A percentile compares a stretch with the other conserved stretches of the same genome.
Conservation (phyloP, 352 stramenopile species). For the Phytophthora europaea region DNA sequence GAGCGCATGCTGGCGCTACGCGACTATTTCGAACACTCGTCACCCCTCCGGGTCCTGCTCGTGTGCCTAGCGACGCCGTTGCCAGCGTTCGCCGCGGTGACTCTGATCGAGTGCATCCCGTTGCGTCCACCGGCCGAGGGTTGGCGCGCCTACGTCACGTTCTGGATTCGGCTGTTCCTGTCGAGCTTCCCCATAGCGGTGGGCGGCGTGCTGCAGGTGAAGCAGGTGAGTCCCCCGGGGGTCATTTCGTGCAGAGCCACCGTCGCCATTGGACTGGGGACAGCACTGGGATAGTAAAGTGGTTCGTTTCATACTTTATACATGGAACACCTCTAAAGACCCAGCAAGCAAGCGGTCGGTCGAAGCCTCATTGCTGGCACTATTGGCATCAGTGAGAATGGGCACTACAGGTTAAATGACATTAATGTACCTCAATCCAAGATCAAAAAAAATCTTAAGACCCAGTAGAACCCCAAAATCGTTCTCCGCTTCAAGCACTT, state of each 20-base stretch:
- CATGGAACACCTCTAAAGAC: too few relatives aligned
- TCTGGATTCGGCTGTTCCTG: slow-evolving; percentile 33
- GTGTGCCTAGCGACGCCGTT: slow-evolving; percentile 11
- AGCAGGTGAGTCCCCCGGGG: background rate
- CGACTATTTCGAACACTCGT: slow-evolving; percentile 14
- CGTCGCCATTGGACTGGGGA: background rate
- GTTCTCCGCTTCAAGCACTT: too few relatives aligned
- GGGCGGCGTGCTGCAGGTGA: slow-evolving; percentile 4
- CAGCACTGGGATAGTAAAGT: background rate
- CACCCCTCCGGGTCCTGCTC: slow-evolving; percentile 1
- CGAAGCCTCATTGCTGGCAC: too few relatives aligned
- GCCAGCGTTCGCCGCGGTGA: slow-evolving; percentile 13
- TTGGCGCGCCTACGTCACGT: slow-evolving; percentile 30
- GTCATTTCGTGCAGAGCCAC: slow-evolving; percentile 4
- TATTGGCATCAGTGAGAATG: too few relatives aligned
- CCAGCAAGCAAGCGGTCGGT: too few relatives aligned
- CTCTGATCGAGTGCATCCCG: slow-evolving; percentile 35
- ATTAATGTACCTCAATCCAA: too few relatives aligned
- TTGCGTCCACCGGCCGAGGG: slow-evolving; percentile 16
- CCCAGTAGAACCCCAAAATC: too few relatives aligned
- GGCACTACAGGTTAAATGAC: too few relatives aligned
- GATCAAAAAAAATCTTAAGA: too few relatives aligned
- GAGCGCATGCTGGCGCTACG: slow-evolving; percentile 10
- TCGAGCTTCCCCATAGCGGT: slow-evolving; percentile 12
- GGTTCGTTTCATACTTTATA: too few relatives aligned